A percentile compares a stretch with the other conserved stretches of the same genome.
phyloP scores from a whole-genome alignment of 2,329 filamentous ascomycete genomes.

The Leptographium radiaticola region DNA sequence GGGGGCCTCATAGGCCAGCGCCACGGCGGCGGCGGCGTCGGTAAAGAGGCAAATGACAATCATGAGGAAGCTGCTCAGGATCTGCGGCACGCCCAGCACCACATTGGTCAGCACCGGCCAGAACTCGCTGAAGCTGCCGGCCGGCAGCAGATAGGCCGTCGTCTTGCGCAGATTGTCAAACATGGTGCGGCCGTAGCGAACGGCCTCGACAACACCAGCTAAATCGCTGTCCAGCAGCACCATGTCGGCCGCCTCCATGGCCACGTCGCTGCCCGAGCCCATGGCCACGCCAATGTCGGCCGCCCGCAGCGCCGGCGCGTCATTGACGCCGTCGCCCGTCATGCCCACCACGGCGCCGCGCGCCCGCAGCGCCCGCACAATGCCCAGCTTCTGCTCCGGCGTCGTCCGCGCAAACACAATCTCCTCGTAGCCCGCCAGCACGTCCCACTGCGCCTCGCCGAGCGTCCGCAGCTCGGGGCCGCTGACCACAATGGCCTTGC shows the following conservation, averaged over 20 bases:
- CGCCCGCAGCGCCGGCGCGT: constrained; percentile 65
- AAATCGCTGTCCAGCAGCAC: constrained; percentile 62
- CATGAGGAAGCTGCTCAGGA: constrained; percentile 62
- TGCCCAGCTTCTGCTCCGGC: constrained; percentile 66
- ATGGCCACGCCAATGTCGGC: constrained; percentile 78
- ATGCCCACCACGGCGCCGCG: constrained; percentile 60
- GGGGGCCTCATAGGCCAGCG: constrained; percentile 62
- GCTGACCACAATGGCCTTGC: constrained; percentile 46
- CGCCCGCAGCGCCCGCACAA: constrained; percentile 61
- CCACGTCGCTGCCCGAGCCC: constrained; percentile 69
- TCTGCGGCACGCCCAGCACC: constrained; percentile 58
- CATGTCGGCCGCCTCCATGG: constrained; percentile 70
- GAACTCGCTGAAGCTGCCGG: constrained; percentile 63
- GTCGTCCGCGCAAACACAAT: constrained; percentile 68
- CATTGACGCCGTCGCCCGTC: constrained; percentile 80
- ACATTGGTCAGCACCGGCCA: constrained; percentile 65
- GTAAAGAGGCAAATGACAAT: constrained; percentile 62
- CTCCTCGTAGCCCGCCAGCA: constrained; percentile 50
- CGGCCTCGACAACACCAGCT: constrained; percentile 56
- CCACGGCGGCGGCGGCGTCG: constrained; percentile 60
- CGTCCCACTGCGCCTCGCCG: constrained; percentile 56
- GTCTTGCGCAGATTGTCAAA: constrained; percentile 72
- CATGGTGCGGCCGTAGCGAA: constrained; percentile 61
- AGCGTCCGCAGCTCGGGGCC: constrained; percentile 53
- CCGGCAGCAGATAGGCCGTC: constrained; percentile 60